Conservation (phyloP, 345 rosid species). For the Capsella bursapastoris region DNA sequence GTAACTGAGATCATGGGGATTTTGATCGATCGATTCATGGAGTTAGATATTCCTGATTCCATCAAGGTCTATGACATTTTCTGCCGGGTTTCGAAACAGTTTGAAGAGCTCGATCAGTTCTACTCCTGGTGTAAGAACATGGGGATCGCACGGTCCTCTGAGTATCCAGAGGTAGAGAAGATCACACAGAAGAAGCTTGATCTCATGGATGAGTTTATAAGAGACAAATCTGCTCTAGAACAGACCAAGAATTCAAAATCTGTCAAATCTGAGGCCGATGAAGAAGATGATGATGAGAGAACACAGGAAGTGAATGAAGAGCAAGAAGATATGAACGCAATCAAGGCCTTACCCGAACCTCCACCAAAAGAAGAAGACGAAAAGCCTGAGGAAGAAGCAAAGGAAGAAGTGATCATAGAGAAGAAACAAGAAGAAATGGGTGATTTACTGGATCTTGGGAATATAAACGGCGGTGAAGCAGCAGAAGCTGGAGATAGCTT, state of each 20-base stretch:
- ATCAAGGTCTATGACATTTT: conserved; percentile 73
- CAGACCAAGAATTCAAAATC: conserved; percentile 29
- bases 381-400: conserved; percentile 35
- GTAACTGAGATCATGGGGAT: conserved; percentile 62
- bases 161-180: conserved; percentile 81
- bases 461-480: conserved; percentile 40
- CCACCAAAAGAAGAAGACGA: conserved; percentile 42
- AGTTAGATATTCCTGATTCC: conserved; percentile 65
- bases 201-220: conserved; percentile 80
- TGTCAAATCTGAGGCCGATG: conserved; percentile 32
- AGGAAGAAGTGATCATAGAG: conserved; percentile 37
- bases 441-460: conserved; percentile 66
- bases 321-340: conserved; percentile 56
- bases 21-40: conserved; percentile 77
- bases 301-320: conserved; percentile 35
- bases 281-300: conserved; percentile 40
- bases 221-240: conserved; percentile 64
- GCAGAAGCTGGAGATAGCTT: conserved; percentile 54
- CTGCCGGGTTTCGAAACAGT: conserved; percentile 64
- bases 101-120: conserved; percentile 68
- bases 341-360: conserved; percentile 68
- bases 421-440: conserved; percentile 42
- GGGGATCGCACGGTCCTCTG: conserved; percentile 71
- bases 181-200: conserved; percentile 80
- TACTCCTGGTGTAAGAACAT: conserved; percentile 73